Evolutionary conservation across 2,329 filamentous ascomycete genomes (phyloP).

Genomic region (Fusarium metavorans): DNA sequence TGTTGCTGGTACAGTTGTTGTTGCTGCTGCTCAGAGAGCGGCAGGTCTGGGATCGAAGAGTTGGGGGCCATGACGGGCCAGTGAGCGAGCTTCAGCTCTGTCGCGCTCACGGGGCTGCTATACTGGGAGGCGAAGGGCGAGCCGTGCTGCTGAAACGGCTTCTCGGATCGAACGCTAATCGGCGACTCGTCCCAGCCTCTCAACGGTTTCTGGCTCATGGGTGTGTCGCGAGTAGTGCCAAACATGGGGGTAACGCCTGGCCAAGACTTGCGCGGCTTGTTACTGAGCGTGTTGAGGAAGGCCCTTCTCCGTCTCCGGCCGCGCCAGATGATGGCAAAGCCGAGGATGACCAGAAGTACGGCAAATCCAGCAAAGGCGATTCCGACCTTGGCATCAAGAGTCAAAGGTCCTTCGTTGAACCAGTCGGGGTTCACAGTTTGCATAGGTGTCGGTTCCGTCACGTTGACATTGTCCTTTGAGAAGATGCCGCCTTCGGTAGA

Average conservation of each 20-base stretch:
- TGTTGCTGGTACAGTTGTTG: constrained; percentile 15
- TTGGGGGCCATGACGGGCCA: constrained; percentile 30
- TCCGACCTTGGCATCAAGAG: constrained; percentile 68
- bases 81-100: constrained; percentile 47
- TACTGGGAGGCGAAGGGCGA: constrained; percentile 72
- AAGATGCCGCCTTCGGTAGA: constrained; percentile 66
- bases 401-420: constrained; percentile 59
- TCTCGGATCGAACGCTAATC: constrained; percentile 56
- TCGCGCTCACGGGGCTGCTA: constrained; percentile 66
- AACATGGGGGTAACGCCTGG: constrained; percentile 46
- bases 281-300: constrained; percentile 62
- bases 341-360: constrained; percentile 60
- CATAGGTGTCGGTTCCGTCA: constrained; percentile 61
- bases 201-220: constrained; percentile 65
- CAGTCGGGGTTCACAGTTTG: constrained; percentile 56
- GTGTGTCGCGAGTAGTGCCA: constrained; percentile 53
- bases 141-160: constrained; percentile 61
- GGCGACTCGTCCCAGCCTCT: constrained; percentile 67
- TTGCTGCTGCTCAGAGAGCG: constrained; percentile 1
- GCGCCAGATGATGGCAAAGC: constrained; percentile 66
- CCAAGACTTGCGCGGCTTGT: constrained; percentile 57
- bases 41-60: background rate
- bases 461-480: constrained; percentile 59
- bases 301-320: constrained; percentile 67
- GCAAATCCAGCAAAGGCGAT: constrained; percentile 66